Evolutionary conservation across 306 rosid genomes (phyloP).

Genomic region (Sicyos baderoa): DNA sequence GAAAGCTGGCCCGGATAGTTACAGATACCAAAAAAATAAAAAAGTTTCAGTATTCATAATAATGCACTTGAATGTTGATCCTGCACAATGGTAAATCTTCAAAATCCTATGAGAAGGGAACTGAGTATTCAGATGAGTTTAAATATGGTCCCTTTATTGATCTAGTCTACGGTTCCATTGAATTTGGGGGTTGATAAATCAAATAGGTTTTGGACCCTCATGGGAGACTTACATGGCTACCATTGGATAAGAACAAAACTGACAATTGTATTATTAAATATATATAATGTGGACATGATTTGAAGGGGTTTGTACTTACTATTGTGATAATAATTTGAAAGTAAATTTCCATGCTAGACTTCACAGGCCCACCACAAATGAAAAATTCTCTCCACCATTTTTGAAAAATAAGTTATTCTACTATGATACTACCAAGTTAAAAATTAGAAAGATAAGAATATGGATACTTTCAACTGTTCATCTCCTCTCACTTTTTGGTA

Average conservation of each 20-base stretch:
- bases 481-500: constrained; percentile 3
- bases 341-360: constrained; percentile 6
- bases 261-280: constrained; percentile 17
- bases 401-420: background rate
- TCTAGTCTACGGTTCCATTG: constrained; percentile 13
- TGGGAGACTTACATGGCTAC: constrained; percentile 17
- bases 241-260: constrained; percentile 21
- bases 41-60: background rate
- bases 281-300: constrained; percentile 16
- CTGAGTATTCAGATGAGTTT: background rate
- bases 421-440: background rate
- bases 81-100: background rate
- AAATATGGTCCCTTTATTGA: constrained; percentile 18
- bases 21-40: too few species aligned
- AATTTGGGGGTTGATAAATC: constrained; percentile 16
- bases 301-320: constrained; percentile 15
- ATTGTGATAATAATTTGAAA: constrained; percentile 15
- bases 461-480: constrained; percentile 1
- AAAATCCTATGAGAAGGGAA: background rate
- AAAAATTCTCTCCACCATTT: background rate
- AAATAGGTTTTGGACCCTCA: constrained; percentile 18
- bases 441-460: too few species aligned
- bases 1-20: too few species aligned
- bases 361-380: constrained; percentile 8
- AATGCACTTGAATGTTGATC: background rate